Conservation (phyloP, 176 grass and related monocot species). For the Oryza longistaminata region DNA sequence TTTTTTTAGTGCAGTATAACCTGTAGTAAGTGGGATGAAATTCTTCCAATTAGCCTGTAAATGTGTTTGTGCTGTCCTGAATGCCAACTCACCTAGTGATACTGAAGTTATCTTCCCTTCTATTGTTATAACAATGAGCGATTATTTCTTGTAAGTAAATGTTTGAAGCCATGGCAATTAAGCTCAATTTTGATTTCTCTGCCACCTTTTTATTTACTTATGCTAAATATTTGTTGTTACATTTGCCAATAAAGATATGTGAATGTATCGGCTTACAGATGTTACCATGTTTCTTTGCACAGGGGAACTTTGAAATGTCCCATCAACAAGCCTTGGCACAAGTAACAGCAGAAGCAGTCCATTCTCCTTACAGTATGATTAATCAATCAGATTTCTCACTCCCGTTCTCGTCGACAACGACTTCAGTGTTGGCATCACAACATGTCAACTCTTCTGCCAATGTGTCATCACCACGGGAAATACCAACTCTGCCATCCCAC, state of each 20-base stretch:
- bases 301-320: constrained; percentile 89
- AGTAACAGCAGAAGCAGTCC: constrained; percentile 84
- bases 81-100: not conserved
- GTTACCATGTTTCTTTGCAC: constrained; percentile 19
- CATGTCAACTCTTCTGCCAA: constrained; percentile 39
- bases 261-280: constrained; percentile 1
- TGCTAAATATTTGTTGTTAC: constrained; percentile 1
- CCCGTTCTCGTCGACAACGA: constrained; percentile 38
- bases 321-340: constrained; percentile 94
- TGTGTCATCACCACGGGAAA: constrained; percentile 42
- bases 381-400: constrained; percentile 50
- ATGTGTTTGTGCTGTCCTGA: not conserved
- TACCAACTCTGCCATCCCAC: constrained; percentile 29
- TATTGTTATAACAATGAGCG: not conserved
- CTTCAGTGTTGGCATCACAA: constrained; percentile 26
- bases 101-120: not conserved
- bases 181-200: constrained; percentile 1
- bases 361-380: constrained; percentile 57
- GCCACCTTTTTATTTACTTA: not conserved
- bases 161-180: not conserved
- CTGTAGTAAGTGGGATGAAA: not conserved
- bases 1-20: not conserved
- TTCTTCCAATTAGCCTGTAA: not conserved
- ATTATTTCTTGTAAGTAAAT: not conserved
- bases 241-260: constrained; percentile 3